A percentile compares a stretch with the other conserved stretches of the same genome.
Evolutionary conservation across 192 early-diverging fungal species (phyloP).

Genomic region (Dimargaris cristalligena): DNA sequence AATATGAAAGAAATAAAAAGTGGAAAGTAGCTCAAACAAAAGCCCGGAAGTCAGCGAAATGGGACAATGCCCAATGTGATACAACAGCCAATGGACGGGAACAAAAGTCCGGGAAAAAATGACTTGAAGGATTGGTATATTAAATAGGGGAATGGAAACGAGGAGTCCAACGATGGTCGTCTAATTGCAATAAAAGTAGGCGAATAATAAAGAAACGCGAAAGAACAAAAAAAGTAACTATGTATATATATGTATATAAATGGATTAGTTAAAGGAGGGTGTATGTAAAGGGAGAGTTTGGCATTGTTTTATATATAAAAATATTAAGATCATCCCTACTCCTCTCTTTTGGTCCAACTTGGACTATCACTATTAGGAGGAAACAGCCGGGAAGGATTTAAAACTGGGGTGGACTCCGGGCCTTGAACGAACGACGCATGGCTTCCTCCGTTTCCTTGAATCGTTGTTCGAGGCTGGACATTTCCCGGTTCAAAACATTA

Average conservation of each 20-base stretch:
- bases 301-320: not conserved
- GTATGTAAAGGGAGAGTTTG: not conserved
- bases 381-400: not conserved
- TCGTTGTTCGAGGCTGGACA: slow-evolving; percentile 5
- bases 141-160: not conserved
- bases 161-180: no score
- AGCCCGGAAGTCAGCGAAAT: no score
- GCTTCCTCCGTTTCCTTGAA: slow-evolving; percentile 4
- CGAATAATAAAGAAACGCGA: not conserved
- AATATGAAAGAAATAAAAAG: no score
- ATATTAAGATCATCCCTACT: not conserved
- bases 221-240: not conserved
- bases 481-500: slow-evolving; percentile 1
- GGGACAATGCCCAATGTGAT: no score
- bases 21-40: no score
- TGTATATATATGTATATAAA: not conserved
- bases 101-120: no score
- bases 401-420: no score
- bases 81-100: no score
- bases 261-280: not conserved
- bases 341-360: not conserved
- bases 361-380: not conserved
- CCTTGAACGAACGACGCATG: slow-evolving; percentile 6
- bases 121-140: not conserved
- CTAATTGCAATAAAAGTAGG: not conserved